These are phyloP conservation scores for Asterophora lycoperdoides DNA, from an alignment of 768 basidiomycete species.

Conservation along the genomic window DNA sequence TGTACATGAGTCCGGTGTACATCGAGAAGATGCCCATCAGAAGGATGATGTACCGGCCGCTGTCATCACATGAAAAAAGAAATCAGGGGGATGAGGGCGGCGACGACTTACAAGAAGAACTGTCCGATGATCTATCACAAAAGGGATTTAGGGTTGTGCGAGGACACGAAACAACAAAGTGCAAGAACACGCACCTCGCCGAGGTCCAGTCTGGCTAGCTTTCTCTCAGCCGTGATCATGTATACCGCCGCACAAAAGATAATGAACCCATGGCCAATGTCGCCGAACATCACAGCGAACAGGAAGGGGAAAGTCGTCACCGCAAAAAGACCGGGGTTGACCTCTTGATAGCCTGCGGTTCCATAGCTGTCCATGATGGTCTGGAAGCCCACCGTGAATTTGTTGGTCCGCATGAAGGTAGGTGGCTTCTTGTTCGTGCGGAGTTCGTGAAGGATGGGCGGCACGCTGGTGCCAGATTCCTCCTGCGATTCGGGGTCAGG, in stretches of 20 bases:
- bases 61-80: slow-evolving; percentile 30
- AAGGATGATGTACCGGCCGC: slow-evolving; percentile 97
- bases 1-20: slow-evolving; percentile 97
- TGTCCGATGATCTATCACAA: slow-evolving; percentile 65
- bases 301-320: slow-evolving; percentile 95
- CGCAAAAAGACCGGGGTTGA: slow-evolving; percentile 94
- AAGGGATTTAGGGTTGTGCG: background rate
- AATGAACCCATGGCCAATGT: slow-evolving; percentile 92
- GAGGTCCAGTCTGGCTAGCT: slow-evolving; percentile 65
- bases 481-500: slow-evolving; percentile 39
- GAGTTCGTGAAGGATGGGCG: slow-evolving; percentile 89
- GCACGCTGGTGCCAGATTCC: slow-evolving; percentile 87
- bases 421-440: slow-evolving; percentile 89
- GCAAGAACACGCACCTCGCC: slow-evolving; percentile 53
- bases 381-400: slow-evolving; percentile 96
- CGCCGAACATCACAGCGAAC: slow-evolving; percentile 99
- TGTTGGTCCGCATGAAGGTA: slow-evolving; percentile 91
- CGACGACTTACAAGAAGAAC: slow-evolving; percentile 84
- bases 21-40: slow-evolving; percentile 97
- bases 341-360: slow-evolving; percentile 90
- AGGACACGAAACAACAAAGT: background rate
- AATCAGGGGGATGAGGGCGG: slow-evolving; percentile 1
- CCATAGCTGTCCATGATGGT: slow-evolving; percentile 98
- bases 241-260: slow-evolving; percentile 70
- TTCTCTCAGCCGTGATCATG: slow-evolving; percentile 87